phyloP scores from a whole-genome alignment of 75 land plant species.

The Selaginella moellendorffii region DNA sequence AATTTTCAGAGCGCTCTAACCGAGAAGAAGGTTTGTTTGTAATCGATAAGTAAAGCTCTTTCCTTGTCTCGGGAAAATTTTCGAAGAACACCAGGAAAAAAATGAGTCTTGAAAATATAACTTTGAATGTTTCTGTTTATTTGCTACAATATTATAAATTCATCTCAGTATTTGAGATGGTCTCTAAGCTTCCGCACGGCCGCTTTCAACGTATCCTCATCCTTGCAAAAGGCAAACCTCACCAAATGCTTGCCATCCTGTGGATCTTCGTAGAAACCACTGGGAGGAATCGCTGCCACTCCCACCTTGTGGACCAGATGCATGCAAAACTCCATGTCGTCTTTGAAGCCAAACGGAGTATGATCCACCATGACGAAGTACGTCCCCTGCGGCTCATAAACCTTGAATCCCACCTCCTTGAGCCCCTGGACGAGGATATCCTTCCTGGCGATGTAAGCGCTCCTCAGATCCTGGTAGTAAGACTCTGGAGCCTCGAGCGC shows the following conservation, averaged over 20 bases:
- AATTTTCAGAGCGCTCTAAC: too few relatives aligned
- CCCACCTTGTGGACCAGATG: constrained; percentile 85
- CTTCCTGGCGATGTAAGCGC: constrained; percentile 64
- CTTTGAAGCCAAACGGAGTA: constrained; percentile 76
- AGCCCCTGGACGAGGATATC: constrained; percentile 75
- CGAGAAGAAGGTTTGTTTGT: too few relatives aligned
- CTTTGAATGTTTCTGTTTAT: too few relatives aligned
- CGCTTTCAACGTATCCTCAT: constrained; percentile 56
- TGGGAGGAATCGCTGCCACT: constrained; percentile 95
- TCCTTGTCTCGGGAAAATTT: too few relatives aligned
- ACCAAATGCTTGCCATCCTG: constrained; percentile 86
- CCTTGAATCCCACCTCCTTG: constrained; percentile 67
- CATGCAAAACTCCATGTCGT: constrained; percentile 84
- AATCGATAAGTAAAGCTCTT: too few relatives aligned
- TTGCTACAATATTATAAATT: too few relatives aligned
- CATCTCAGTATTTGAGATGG: too few relatives aligned
- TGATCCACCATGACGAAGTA: constrained; percentile 98
- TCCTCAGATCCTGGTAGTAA: constrained; percentile 57
- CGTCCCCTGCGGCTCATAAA: constrained; percentile 86
- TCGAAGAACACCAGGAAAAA: too few relatives aligned
- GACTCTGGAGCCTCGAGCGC: constrained; percentile 85
- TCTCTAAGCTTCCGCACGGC: constrained; percentile 31
- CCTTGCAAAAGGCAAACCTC: constrained; percentile 94
- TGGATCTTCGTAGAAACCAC: constrained; percentile 83
- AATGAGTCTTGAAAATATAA: too few relatives aligned